Percentiles rank a stretch among this genome's conserved stretches.
These are phyloP conservation scores for Saturnispora sanitii DNA, from an alignment of 805 yeast species.

Conservation along the genomic window DNA sequence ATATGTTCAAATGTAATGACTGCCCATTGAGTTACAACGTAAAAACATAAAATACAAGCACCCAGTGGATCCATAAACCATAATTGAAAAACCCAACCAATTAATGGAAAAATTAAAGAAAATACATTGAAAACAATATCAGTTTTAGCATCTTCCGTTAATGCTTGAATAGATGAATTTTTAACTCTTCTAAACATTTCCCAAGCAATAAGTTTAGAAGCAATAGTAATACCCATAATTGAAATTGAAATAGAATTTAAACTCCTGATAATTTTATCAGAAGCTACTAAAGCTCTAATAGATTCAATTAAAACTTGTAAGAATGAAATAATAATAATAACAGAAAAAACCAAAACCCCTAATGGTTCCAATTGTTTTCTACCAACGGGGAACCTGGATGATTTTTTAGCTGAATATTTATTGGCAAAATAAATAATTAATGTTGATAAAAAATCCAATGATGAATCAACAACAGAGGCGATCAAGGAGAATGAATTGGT, in stretches of 20 bases:
- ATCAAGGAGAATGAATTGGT: slow-evolving; percentile 66
- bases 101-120: slow-evolving; percentile 59
- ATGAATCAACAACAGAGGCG: slow-evolving; percentile 72
- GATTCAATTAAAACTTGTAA: slow-evolving; percentile 65
- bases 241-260: slow-evolving; percentile 41
- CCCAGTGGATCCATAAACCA: slow-evolving; percentile 77
- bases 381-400: slow-evolving; percentile 53
- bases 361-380: slow-evolving; percentile 65
- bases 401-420: slow-evolving; percentile 32
- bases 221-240: slow-evolving; percentile 57
- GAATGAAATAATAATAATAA: slow-evolving; percentile 62
- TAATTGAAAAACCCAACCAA: slow-evolving; percentile 40
- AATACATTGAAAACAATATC: slow-evolving; percentile 66
- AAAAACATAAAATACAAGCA: slow-evolving; percentile 52
- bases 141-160: slow-evolving; percentile 75
- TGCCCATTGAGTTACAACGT: slow-evolving; percentile 57
- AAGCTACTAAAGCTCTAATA: slow-evolving; percentile 33
- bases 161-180: slow-evolving; percentile 64
- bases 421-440: slow-evolving; percentile 60
- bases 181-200: slow-evolving; percentile 49
- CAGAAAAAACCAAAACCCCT: slow-evolving; percentile 65
- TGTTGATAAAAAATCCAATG: slow-evolving; percentile 65
- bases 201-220: slow-evolving; percentile 52
- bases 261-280: slow-evolving; percentile 32
- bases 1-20: slow-evolving; percentile 61